Conservation (phyloP, 2,329 filamentous ascomycete species). For the Amylocarpus encephaloides region DNA sequence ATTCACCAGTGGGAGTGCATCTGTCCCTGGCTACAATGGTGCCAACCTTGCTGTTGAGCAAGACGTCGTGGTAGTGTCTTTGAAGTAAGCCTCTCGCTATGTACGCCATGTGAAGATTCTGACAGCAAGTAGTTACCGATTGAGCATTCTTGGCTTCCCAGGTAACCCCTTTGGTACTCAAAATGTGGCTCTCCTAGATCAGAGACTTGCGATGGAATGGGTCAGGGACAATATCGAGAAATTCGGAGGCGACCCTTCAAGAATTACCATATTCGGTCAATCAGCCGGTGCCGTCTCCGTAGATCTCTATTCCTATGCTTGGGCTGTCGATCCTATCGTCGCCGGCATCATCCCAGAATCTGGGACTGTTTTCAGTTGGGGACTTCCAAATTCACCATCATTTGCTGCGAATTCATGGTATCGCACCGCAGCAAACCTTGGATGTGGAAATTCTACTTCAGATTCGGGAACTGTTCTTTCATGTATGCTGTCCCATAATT, state of each 20-base stretch:
- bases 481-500: constrained; percentile 25
- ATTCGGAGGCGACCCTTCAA: constrained; percentile 53
- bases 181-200: constrained; percentile 59
- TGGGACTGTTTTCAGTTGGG: constrained; percentile 27
- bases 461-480: constrained; percentile 19
- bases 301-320: constrained; percentile 31
- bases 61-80: constrained; percentile 40
- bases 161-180: constrained; percentile 23
- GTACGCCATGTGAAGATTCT: constrained; percentile 1
- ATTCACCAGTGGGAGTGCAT: constrained; percentile 35
- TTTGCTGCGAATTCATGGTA: constrained; percentile 22
- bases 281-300: constrained; percentile 51
- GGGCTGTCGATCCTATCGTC: constrained; percentile 29
- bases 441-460: constrained; percentile 26
- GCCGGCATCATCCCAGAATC: constrained; percentile 30
- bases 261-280: constrained; percentile 51
- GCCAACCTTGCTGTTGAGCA: constrained; percentile 38
- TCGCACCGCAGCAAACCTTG: constrained; percentile 20
- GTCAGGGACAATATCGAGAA: constrained; percentile 50
- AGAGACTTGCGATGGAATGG: constrained; percentile 54
- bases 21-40: constrained; percentile 37
- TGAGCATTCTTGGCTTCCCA: constrained; percentile 36
- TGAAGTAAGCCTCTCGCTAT: constrained; percentile 36
- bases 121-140: constrained; percentile 31
- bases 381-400: constrained; percentile 19